Base-by-base conservation (phyloP, 371 early-diverging fungal genomes). In the Sporodiniella umbellata region DNA sequence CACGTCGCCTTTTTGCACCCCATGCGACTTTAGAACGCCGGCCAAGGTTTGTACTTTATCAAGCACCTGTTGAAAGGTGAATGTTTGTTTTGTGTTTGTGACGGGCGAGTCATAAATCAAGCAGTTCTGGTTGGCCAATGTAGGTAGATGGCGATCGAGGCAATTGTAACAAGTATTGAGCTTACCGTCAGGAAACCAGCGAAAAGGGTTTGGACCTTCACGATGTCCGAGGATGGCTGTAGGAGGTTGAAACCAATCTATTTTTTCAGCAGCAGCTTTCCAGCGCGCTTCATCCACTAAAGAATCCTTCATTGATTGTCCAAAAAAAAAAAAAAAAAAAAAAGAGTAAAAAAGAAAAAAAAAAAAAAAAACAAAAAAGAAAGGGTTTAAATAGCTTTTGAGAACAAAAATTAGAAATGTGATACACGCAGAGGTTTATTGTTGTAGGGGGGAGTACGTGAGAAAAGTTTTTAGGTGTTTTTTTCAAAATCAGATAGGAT, bases 91-190 rank as follows among this genome's bases (percentile, higher is more conserved):
- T 25, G 75, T 62, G 21, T 62, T 71, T 26, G 79, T 84, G 51
- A 79, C 83, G 57, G 79, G 89, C n/a, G 86, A 84, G 45, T 92
- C 87, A 60, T 86, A 92, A 25, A 92, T 87, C 31, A 96, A 67
- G 30, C 94, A 96, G 0, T 72, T 47, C 19, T 75, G 78, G 35
- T 80, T 51, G 8, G 53, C 57, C 14, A 45, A 8, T 1, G 17
- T 19, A 12, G 21, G 23, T 17, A 87, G 86, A 63, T 95, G 93
- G 18, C 96, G 87, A 68, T 97, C 99, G 14, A 98, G 73, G 51
- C 90, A 88, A 63, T 96, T 98, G 73, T 89, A 93, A 62, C 92
- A 87, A 2, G 92, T 91, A 72, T 98, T 98, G 45, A 98, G 68
- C 44, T 69, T 59, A 6, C 86, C 88, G 28, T 78, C 81, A 22